Base-by-base conservation (phyloP, 495 filamentous ascomycete genomes). In the Daldinia loculata region DNA sequence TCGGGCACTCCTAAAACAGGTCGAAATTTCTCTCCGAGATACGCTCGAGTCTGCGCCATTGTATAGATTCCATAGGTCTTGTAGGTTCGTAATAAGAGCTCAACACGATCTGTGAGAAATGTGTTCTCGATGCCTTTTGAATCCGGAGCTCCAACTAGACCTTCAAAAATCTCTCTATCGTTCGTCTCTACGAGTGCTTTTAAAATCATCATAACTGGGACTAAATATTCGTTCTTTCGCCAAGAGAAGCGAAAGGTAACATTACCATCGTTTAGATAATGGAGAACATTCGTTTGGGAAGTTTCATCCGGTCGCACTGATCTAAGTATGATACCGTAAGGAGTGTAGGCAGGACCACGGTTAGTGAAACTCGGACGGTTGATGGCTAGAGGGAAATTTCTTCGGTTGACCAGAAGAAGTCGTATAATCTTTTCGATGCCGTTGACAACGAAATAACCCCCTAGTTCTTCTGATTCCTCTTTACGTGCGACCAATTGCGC, bases 161-260 rank as follows among this genome's bases (percentile, higher is more conserved):
- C 90, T 79, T 99, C 95, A 71, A 94, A 99, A 53, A 99, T 95
- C 75, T 97, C 94, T 57, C 93, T 89, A 71, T 99, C 95, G 72
- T 97, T 98, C 12, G 95, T 98, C 79, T 99, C 94, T 19, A 94
- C 87, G 50, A 99, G 86, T 2, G 95, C 95, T 82, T 98, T 98
- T 67, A 99, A 80, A 14, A 98, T 88, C 95, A 99, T 98, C 87
- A 97, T 90, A 66, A 93, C 92, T 17, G 95, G 95, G 14, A 99
- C 86, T 24, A 98, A 86, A 76, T 91, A 99, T 81, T 98, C 95
- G 69, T 93, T 93, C 84, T 99, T 99, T 69, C 95, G 86, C 95
- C 95, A 99, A 1, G 95, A 97, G 80, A 99, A 98, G 41, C 95
- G 88, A 83, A 99, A 97, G 2, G 92, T 97, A 66, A 98, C 88